Percentiles rank a stretch among this genome's conserved stretches.
Conservation (phyloP, 1,284 basidiomycete species). For the Ustilago hordei region DNA sequence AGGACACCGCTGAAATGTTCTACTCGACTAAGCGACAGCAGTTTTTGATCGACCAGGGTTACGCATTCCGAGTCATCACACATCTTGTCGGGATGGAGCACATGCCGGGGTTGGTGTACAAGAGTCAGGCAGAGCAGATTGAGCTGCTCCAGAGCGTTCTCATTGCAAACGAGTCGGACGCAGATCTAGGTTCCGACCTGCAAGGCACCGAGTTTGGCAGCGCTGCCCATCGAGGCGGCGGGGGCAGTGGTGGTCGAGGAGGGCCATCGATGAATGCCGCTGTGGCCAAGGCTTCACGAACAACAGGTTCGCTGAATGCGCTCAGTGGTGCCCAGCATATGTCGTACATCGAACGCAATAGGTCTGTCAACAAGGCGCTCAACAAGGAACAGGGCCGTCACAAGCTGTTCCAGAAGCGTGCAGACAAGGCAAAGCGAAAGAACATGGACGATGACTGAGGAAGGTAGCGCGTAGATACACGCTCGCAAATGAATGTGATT, state of each 20-base stretch:
- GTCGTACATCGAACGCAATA: slow-evolving; percentile 69
- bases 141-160: slow-evolving; percentile 90
- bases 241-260: slow-evolving; percentile 16
- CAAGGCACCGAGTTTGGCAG: slow-evolving; percentile 70
- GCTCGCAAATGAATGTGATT: not conserved
- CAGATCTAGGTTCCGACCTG: slow-evolving; percentile 87
- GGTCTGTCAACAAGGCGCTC: slow-evolving; percentile 67
- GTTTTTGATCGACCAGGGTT: slow-evolving; percentile 98
- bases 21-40: slow-evolving; percentile 99
- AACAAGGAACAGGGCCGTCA: slow-evolving; percentile 62
- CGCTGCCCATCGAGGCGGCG: slow-evolving; percentile 12
- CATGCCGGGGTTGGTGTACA: slow-evolving; percentile 90
- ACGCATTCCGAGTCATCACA: slow-evolving; percentile 99
- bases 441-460: slow-evolving; percentile 26
- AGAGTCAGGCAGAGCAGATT: slow-evolving; percentile 90
- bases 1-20: slow-evolving; percentile 99
- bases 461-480: not conserved
- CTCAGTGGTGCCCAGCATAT: slow-evolving; percentile 69
- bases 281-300: slow-evolving; percentile 56
- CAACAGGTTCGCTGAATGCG: slow-evolving; percentile 67
- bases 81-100: slow-evolving; percentile 91
- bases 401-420: slow-evolving; percentile 62
- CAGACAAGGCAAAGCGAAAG: slow-evolving; percentile 51
- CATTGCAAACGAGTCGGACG: slow-evolving; percentile 89
- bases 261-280: slow-evolving; percentile 16